Evolutionary conservation across 1,284 basidiomycete species (phyloP).

Genomic region (Spongiforma sp.): DNA sequence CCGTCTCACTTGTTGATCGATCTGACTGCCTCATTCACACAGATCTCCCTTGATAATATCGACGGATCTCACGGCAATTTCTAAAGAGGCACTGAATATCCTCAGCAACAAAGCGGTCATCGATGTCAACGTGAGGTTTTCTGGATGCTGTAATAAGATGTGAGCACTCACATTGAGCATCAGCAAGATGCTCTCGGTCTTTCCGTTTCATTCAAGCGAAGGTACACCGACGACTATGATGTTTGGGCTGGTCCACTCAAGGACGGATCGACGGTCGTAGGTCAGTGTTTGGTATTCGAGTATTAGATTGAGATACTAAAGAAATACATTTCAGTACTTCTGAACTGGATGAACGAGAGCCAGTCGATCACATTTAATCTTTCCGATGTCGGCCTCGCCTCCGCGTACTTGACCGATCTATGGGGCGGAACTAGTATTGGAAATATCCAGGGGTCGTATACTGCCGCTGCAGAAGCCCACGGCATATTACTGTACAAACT

Average conservation of each 20-base stretch:
- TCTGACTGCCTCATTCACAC: background rate
- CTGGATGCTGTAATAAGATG: background rate
- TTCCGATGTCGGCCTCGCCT: slow-evolving; percentile 6
- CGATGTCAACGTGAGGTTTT: slow-evolving; percentile 8
- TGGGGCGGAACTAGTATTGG: slow-evolving; percentile 5
- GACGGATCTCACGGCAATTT: slow-evolving; percentile 14
- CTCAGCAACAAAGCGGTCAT: slow-evolving; percentile 14
- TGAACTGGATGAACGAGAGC: slow-evolving; percentile 9
- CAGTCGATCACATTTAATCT: slow-evolving; percentile 11
- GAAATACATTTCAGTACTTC: slow-evolving; percentile 2
- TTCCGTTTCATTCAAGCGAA: slow-evolving; percentile 51
- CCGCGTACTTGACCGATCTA: slow-evolving; percentile 11
- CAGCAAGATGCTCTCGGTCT: slow-evolving; percentile 55
- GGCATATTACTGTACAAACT: slow-evolving; percentile 14
- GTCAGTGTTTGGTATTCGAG: slow-evolving; percentile 30
- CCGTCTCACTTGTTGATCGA: no score
- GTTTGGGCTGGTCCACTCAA: slow-evolving; percentile 54
- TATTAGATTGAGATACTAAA: background rate
- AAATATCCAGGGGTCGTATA: background rate
- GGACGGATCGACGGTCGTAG: slow-evolving; percentile 52
- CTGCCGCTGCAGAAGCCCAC: slow-evolving; percentile 1
- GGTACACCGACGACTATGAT: slow-evolving; percentile 55
- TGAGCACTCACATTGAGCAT: background rate
- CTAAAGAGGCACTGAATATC: slow-evolving; percentile 6
- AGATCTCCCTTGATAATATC: slow-evolving; percentile 19